These are phyloP conservation scores for Aspergillus ochraceoroseus DNA, from an alignment of 2,329 filamentous ascomycete genomes.

Conservation along the genomic window DNA sequence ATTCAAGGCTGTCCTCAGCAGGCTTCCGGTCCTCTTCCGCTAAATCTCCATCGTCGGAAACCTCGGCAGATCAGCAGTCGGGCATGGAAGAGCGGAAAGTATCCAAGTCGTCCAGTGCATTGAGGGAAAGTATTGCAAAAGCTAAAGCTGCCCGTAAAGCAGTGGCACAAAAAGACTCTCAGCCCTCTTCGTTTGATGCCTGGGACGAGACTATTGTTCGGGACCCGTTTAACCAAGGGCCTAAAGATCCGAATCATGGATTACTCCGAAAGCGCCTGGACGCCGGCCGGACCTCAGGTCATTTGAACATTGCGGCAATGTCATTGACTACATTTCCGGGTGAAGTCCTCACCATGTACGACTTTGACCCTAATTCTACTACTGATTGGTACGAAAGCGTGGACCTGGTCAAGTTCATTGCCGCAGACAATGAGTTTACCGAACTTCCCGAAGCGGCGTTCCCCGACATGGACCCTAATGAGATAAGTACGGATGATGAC, in stretches of 20 bases:
- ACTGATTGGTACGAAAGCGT: constrained; percentile 87
- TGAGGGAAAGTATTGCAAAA: constrained; percentile 88
- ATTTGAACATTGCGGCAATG: constrained; percentile 83
- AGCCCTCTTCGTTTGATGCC: constrained; percentile 19
- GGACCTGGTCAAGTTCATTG: constrained; percentile 76
- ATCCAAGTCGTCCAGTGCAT: constrained; percentile 68
- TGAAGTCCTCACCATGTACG: constrained; percentile 88
- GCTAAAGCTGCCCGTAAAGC: constrained; percentile 76
- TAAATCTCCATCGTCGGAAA: constrained; percentile 29
- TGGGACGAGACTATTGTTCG: constrained; percentile 48
- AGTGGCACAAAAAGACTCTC: constrained; percentile 30
- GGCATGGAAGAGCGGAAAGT: constrained; percentile 41
- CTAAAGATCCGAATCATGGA: constrained; percentile 57
- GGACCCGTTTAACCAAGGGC: constrained; percentile 56
- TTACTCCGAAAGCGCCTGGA: constrained; percentile 69
- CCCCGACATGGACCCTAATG: constrained; percentile 60
- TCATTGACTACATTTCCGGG: constrained; percentile 71
- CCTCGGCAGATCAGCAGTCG: constrained; percentile 27
- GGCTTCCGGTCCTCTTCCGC: constrained; percentile 31
- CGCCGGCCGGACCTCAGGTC: constrained; percentile 68
- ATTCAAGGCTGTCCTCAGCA: constrained; percentile 29
- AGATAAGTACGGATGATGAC: constrained; percentile 61
- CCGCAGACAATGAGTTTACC: constrained; percentile 84
- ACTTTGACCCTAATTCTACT: constrained; percentile 61
- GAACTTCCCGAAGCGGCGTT: constrained; percentile 69